Evolutionary conservation across 2,329 filamentous ascomycete genomes (phyloP), one percentile per base, ranked within the genome.

Genomic region (Aspergillus felis): DNA sequence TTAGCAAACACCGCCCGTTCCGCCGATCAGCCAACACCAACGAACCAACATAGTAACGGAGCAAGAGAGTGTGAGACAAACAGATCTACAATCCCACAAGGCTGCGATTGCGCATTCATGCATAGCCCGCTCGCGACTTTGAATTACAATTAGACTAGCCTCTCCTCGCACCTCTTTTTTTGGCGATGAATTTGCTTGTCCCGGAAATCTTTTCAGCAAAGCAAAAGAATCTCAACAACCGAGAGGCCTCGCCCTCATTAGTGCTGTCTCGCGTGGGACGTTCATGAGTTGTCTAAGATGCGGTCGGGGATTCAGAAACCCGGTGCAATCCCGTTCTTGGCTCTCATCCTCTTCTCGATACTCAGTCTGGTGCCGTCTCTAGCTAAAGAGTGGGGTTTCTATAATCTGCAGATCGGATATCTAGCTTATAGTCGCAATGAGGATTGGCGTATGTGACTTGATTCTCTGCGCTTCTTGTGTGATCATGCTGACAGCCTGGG

Each of bases 351-450:
- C 44, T 71, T 74, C 54, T 69, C 68, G 49, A 61, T 74, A 38
- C 62, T 74, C 53, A 73, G 66, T 29, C 55, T 74, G 55, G 68
- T 69, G 41, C 69, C 70, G 47, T 71, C 70, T n/a, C 54, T 73
- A 24, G 66, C 69, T 46, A 69, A 63, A 35, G 61, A 66, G 48
- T 68, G 66, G 66, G 65, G 62, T 51, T 59, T 69, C 10, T 66
- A 69, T 52, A 68, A 64, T 53, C 17, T 67, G n/a, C 68, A 68
- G 50, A 55, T 70, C 10, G 65, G 64, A 25, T 69, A 71, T 54
- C 68, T 67, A 12, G 61, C 63, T 35, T 67, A 63, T 57, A 60
- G 61, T 47, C 53, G 62, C 12, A 51, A 57, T 54, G 63, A 63
- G 52, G 57, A 59, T 58, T 66, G 63, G 55, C 64, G 70, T 73